phyloP scores from a whole-genome alignment of 2,329 filamentous ascomycete genomes.

The Coniochaeta sp. region DNA sequence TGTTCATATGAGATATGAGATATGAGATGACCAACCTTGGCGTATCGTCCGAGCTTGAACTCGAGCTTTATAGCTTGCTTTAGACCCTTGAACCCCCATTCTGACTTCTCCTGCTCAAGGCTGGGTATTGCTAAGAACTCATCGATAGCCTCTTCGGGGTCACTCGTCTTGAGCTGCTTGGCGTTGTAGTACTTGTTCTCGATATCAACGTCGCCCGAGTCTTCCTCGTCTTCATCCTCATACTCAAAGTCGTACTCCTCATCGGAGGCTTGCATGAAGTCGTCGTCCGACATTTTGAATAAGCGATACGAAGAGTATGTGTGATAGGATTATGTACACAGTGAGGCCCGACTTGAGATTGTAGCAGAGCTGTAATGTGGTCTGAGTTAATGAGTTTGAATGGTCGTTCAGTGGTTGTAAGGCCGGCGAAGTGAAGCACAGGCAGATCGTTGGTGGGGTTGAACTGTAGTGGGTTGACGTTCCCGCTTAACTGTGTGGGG shows the following conservation, averaged over 20 bases:
- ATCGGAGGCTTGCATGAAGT: constrained; percentile 91
- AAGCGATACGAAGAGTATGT: not conserved
- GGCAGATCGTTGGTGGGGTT: not conserved
- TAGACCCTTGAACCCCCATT: constrained; percentile 97
- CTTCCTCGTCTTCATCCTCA: constrained; percentile 81
- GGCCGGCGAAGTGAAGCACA: not conserved
- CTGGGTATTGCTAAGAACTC: constrained; percentile 87
- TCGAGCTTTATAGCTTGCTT: constrained; percentile 98
- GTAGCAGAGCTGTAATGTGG: not conserved
- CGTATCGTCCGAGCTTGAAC: constrained; percentile 84
- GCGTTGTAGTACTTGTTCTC: constrained; percentile 99
- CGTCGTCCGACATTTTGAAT: constrained; percentile 70
- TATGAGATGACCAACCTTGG: constrained; percentile 48
- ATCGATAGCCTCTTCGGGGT: constrained; percentile 79
- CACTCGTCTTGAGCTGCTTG: constrained; percentile 86
- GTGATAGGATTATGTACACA: not conserved
- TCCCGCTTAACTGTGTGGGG: not conserved
- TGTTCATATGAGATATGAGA: not conserved
- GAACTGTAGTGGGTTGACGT: not conserved
- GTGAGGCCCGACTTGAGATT: not conserved
- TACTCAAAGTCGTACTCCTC: constrained; percentile 98
- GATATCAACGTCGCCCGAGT: constrained; percentile 84
- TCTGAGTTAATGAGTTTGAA: not conserved
- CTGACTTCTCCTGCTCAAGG: constrained; percentile 84
- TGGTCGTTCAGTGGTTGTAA: not conserved